phyloP scores from a whole-genome alignment of 176 grass and related monocot genomes.

The Oryza officinalis region DNA sequence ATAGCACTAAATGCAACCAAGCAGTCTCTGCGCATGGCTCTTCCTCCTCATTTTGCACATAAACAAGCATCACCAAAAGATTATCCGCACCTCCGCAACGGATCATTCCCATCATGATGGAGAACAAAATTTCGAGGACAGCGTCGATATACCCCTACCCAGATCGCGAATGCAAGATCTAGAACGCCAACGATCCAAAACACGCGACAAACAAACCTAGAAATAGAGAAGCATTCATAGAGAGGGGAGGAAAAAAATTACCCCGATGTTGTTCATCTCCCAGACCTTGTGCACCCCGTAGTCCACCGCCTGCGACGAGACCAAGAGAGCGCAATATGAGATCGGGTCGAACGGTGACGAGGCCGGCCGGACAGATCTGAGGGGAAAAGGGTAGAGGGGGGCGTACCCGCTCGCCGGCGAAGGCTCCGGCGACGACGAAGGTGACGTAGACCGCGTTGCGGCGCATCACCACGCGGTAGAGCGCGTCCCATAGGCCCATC shows the following conservation, averaged over 20 bases:
- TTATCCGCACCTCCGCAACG: not conserved
- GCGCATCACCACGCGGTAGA: slow-evolving; percentile 84
- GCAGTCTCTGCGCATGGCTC: not conserved
- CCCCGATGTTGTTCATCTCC: slow-evolving; percentile 78
- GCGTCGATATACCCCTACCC: not conserved
- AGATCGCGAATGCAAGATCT: slow-evolving; percentile 13
- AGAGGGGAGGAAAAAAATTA: slow-evolving; percentile 31
- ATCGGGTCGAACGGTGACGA: not conserved
- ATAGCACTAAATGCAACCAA: not conserved
- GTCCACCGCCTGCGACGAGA: slow-evolving; percentile 64
- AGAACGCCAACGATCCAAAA: not conserved
- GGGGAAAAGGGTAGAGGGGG: not conserved
- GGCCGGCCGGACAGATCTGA: slow-evolving; percentile 12
- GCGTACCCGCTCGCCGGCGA: slow-evolving; percentile 75
- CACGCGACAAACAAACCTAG: not conserved
- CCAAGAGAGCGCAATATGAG: not conserved
- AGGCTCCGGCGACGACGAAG: slow-evolving; percentile 85
- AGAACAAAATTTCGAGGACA: not conserved
- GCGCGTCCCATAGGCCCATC: slow-evolving; percentile 65
- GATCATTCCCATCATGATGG: not conserved
- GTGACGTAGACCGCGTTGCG: slow-evolving; percentile 92
- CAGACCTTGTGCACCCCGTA: slow-evolving; percentile 80
- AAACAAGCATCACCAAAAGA: not conserved
- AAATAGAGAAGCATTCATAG: not conserved
- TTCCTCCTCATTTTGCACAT: not conserved